These are phyloP conservation scores for Meyerozyma athensensis DNA, from an alignment of 1,139 yeast genomes.

Conservation along the genomic window DNA sequence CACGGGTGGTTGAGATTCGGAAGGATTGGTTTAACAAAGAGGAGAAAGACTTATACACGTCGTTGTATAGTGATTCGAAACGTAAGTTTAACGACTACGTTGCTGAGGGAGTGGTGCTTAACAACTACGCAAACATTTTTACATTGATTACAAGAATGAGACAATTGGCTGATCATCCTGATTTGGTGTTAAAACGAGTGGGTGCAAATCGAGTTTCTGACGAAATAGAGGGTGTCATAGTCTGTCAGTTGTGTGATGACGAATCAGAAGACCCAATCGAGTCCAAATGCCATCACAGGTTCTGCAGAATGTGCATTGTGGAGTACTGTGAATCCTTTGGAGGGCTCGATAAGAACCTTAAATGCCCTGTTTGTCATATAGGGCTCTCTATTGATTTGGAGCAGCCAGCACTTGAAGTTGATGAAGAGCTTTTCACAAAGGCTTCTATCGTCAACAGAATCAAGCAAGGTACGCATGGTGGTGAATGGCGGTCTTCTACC, in stretches of 20 bases:
- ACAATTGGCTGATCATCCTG: conserved; percentile 97
- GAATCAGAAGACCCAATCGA: conserved; percentile 97
- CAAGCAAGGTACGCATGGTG: conserved; percentile 65
- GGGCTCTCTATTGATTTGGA: conserved; percentile 84
- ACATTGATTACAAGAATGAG: conserved; percentile 95
- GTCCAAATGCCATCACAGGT: conserved; percentile 87
- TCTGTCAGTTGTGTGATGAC: conserved; percentile 93
- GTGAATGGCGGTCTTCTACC: conserved; percentile 87
- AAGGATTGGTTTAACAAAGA: conserved; percentile 87
- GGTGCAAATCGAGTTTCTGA: conserved; percentile 37
- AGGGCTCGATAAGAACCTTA: conserved; percentile 56
- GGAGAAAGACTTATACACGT: conserved; percentile 85
- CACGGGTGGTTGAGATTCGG: conserved; percentile 84
- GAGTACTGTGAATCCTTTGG: conserved; percentile 84
- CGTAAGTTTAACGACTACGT: conserved; percentile 85
- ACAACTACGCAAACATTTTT: conserved; percentile 94
- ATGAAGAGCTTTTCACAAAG: conserved; percentile 57
- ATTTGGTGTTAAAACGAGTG: conserved; percentile 73
- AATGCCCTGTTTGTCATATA: conserved; percentile 96
- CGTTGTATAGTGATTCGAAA: conserved; percentile 80
- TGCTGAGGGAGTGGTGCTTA: conserved; percentile 90
- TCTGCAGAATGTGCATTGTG: conserved; percentile 85
- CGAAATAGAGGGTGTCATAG: conserved; percentile 55
- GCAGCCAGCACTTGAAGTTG: conserved; percentile 82
- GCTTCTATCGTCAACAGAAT: conserved; percentile 88